Evolutionary conservation across 768 basidiomycete genomes (phyloP).

Genomic region (Fistulinella prunicolor): DNA sequence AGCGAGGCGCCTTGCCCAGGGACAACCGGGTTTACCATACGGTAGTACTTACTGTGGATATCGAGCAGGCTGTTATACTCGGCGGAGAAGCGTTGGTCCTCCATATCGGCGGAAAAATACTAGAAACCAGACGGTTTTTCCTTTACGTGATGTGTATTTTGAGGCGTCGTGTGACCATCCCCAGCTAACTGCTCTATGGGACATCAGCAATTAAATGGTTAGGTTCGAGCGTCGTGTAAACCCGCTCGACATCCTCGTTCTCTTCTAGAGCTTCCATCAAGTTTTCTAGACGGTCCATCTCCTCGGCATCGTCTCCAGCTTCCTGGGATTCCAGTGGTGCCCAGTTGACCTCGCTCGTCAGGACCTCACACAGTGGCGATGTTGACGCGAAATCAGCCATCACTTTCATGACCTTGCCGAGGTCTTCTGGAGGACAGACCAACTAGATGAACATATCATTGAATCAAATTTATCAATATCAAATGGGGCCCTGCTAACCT

Average conservation of each 20-base stretch:
- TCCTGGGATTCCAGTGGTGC: constrained; percentile 44
- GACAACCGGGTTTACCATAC: too few species aligned
- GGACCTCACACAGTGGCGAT: constrained; percentile 36
- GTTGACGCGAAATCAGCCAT: constrained; percentile 26
- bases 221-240: constrained; percentile 52
- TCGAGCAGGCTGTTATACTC: too few species aligned
- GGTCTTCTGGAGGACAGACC: constrained; percentile 40
- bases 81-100: too few species aligned
- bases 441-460: constrained; percentile 33
- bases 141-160: not conserved
- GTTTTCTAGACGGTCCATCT: constrained; percentile 34
- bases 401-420: constrained; percentile 38
- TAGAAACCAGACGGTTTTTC: too few species aligned
- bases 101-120: too few species aligned
- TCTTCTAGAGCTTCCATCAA: constrained; percentile 54
- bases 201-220: constrained; percentile 24
- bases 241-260: constrained; percentile 54
- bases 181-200: constrained; percentile 15
- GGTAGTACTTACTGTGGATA: too few species aligned
- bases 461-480: not conserved
- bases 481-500: constrained; percentile 25
- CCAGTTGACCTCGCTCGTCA: constrained; percentile 54
- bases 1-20: not conserved
- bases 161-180: not conserved
- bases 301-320: constrained; percentile 36